Conservation (phyloP, 768 basidiomycete genomes). For the Mycena filopes region DNA sequence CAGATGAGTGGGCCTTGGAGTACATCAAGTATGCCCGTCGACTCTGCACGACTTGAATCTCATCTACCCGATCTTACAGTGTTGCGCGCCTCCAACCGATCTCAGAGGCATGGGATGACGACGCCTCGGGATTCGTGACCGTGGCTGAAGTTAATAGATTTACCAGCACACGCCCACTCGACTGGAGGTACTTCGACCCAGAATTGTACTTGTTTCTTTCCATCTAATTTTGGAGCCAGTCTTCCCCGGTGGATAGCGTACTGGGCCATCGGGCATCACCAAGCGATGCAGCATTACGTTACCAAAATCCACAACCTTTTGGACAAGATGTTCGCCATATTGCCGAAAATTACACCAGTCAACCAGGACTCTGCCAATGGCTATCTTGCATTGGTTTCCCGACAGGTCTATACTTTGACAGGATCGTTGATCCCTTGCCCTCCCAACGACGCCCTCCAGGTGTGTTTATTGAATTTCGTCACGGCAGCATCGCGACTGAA, state of each 20-base stretch:
- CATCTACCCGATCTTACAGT: background rate
- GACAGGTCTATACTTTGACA: background rate
- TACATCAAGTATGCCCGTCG: slow-evolving; percentile 40
- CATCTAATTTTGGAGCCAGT: slow-evolving; percentile 1
- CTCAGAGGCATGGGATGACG: slow-evolving; percentile 54
- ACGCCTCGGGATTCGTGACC: slow-evolving; percentile 40
- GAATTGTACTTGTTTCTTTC: slow-evolving; percentile 3
- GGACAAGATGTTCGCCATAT: slow-evolving; percentile 26
- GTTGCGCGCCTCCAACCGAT: slow-evolving; percentile 45
- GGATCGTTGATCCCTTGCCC: slow-evolving; percentile 5
- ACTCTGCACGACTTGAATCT: too few relatives aligned
- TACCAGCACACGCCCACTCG: slow-evolving; percentile 17
- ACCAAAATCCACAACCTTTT: slow-evolving; percentile 12
- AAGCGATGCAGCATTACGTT: slow-evolving; percentile 5
- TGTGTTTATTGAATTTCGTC: background rate
- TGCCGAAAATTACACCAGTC: background rate
- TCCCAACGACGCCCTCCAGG: slow-evolving; percentile 10
- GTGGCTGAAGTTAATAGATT: slow-evolving; percentile 29
- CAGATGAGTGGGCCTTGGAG: slow-evolving; percentile 45
- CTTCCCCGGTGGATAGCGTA: slow-evolving; percentile 22
- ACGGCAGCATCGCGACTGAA: too few relatives aligned
- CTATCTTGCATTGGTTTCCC: slow-evolving; percentile 18
- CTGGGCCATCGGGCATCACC: slow-evolving; percentile 17
- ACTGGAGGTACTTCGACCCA: background rate
- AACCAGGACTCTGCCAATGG: slow-evolving; percentile 16